phyloP scores from a whole-genome alignment of 1,284 basidiomycete genomes.

The Cutaneotrichosporon sp. region DNA sequence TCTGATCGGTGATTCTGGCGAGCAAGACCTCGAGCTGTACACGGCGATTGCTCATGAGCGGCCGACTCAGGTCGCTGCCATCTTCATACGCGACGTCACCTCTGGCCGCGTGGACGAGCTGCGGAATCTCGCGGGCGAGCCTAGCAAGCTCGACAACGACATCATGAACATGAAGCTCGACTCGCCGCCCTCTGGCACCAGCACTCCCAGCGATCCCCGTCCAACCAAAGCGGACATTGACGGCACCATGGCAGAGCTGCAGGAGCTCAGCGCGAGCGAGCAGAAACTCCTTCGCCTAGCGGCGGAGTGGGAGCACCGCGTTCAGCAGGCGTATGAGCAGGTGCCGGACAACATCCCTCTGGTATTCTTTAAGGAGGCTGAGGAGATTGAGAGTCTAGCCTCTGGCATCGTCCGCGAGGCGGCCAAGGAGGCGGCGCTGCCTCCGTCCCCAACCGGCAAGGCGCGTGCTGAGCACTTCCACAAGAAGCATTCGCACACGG shows the following conservation, averaged over 20 bases:
- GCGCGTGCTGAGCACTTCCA: neutral
- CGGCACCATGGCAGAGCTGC: slow-evolving; percentile 28
- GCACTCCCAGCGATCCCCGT: slow-evolving; percentile 10
- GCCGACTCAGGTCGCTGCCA: slow-evolving; percentile 59
- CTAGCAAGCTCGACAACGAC: neutral
- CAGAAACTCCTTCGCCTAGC: slow-evolving; percentile 42
- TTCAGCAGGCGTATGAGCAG: slow-evolving; percentile 25
- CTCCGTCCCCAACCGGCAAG: neutral
- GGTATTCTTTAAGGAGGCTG: slow-evolving; percentile 36
- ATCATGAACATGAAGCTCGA: neutral
- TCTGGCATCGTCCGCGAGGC: slow-evolving; percentile 13
- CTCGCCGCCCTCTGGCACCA: slow-evolving; percentile 1
- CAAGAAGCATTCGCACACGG: neutral
- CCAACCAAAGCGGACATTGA: slow-evolving; percentile 13
- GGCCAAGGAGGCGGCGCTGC: neutral
- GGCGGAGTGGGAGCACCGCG: slow-evolving; percentile 36
- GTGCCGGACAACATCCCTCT: slow-evolving; percentile 28
- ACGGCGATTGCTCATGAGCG: slow-evolving; percentile 66
- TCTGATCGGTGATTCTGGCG: slow-evolving; percentile 81
- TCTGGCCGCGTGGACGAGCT: slow-evolving; percentile 30
- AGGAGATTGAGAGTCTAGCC: slow-evolving; percentile 33
- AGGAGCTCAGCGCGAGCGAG: slow-evolving; percentile 34
- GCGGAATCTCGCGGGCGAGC: slow-evolving; percentile 5
- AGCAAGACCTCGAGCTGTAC: slow-evolving; percentile 85
- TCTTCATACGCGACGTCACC: slow-evolving; percentile 75